A percentile compares a stretch with the other conserved stretches of the same genome.
These are phyloP conservation scores for Colletotrichum australisinense DNA, from an alignment of 2,329 filamentous ascomycete species.

Conservation along the genomic window DNA sequence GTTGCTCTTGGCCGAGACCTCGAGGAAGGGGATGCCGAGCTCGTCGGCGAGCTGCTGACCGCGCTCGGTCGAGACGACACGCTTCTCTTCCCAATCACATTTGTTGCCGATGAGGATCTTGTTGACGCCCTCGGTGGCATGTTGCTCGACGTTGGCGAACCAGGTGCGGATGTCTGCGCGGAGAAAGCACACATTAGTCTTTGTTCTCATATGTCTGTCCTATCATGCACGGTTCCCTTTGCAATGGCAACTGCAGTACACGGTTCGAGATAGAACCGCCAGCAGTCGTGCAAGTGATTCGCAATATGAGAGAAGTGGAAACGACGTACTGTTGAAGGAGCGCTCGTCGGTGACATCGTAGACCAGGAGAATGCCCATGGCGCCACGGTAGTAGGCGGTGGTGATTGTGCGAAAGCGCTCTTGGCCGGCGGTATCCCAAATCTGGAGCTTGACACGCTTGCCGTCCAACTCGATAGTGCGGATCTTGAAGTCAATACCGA, in stretches of 20 bases:
- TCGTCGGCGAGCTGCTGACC: slow-evolving; percentile 95
- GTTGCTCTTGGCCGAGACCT: slow-evolving; percentile 98
- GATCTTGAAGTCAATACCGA: slow-evolving; percentile 99
- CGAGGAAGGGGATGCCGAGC: slow-evolving; percentile 96
- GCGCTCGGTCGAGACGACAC: slow-evolving; percentile 90
- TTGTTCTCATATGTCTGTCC: slow-evolving; percentile 11
- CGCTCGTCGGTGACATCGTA: slow-evolving; percentile 98
- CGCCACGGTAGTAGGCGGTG: slow-evolving; percentile 97
- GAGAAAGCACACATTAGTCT: slow-evolving; percentile 38
- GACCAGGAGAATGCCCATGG: slow-evolving; percentile 97
- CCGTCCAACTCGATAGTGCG: slow-evolving; percentile 98
- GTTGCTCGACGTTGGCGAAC: slow-evolving; percentile 99
- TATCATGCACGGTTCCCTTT: neutral
- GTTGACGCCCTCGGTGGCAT: slow-evolving; percentile 98
- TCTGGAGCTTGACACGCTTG: slow-evolving; percentile 98
- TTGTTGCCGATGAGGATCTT: slow-evolving; percentile 99
- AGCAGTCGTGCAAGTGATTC: neutral
- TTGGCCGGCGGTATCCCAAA: slow-evolving; percentile 99
- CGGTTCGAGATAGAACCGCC: neutral
- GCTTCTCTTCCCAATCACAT: slow-evolving; percentile 99
- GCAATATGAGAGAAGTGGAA: neutral
- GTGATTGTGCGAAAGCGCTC: slow-evolving; percentile 99
- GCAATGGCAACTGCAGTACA: neutral
- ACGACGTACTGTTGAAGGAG: slow-evolving; percentile 87
- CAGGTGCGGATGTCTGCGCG: slow-evolving; percentile 93